phyloP scores from a whole-genome alignment of 2,329 filamentous ascomycete species.

The Chrysoporthe austroafricana region DNA sequence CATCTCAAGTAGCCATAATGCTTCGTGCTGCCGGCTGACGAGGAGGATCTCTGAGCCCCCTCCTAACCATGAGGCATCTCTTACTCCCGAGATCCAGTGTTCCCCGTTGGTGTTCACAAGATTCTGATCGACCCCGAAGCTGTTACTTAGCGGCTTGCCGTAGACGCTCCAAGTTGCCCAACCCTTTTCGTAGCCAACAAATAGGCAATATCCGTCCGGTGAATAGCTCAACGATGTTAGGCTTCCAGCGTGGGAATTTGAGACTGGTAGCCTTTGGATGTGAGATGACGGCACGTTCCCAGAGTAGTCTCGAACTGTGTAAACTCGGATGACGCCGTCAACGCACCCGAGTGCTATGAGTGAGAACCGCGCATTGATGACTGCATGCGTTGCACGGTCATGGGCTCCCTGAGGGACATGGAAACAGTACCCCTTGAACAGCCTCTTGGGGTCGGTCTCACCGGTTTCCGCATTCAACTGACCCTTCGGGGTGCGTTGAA shows the following conservation, averaged over 20 bases:
- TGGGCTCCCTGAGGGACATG: conserved; percentile 68
- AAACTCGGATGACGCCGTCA: conserved; percentile 83
- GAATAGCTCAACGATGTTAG: conserved; percentile 83
- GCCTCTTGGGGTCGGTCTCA: conserved; percentile 60
- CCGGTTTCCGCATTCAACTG: conserved; percentile 46
- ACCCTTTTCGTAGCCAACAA: conserved; percentile 88
- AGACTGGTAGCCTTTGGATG: conserved; percentile 70
- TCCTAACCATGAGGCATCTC: conserved; percentile 82
- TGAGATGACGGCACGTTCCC: conserved; percentile 92
- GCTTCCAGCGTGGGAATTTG: conserved; percentile 67
- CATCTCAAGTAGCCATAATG: conserved; percentile 87
- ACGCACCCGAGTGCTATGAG: conserved; percentile 84
- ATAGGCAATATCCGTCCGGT: conserved; percentile 93
- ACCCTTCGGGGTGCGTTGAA: conserved; percentile 67
- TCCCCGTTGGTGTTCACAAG: conserved; percentile 73
- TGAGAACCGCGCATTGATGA: conserved; percentile 94
- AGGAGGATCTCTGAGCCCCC: conserved; percentile 86
- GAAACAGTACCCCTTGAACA: conserved; percentile 92
- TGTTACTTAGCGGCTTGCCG: conserved; percentile 84
- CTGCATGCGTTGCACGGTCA: conserved; percentile 70
- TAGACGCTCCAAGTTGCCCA: conserved; percentile 99
- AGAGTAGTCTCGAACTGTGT: conserved; percentile 88
- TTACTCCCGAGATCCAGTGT: conserved; percentile 80
- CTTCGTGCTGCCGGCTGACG: conserved; percentile 70
- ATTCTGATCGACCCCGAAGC: conserved; percentile 71